Evolutionary conservation across 768 basidiomycete genomes (phyloP), one percentile per base, ranked within the genome.

Genomic region (Mycena galopus): DNA sequence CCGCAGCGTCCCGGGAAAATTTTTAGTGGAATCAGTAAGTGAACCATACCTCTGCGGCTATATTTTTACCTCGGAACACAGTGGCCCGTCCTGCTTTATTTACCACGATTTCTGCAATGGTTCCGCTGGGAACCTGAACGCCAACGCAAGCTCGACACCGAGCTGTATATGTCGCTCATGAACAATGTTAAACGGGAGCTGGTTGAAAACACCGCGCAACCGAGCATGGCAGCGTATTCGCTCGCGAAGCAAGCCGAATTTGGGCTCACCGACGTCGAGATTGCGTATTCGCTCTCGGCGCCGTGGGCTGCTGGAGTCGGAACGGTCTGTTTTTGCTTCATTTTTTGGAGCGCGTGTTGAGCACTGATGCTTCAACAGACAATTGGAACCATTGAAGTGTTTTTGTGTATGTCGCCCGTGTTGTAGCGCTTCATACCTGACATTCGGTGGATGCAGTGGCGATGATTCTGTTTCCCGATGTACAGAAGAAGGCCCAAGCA

Each of bases 191-290:
- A 75, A 16, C 65, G 75, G 3, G 74, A 79, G 37, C 67, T 81
- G 53, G 67, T 59, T 21, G 65, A 66, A 29, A 79, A 78, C n/a
- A 70, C 70, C 0, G 80, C 79, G 0, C 76, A 75, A 29, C 75
- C 78, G 4, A 80, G 84, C 33, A 86, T 85, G 65, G 82, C 82
- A 1, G 82, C 73, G 50, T 81, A 84, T 30, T 82, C 84, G 17
- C 77, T 87, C 2, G 80, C 86, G 68, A 85, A 84, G 37, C 83
- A 86, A 65, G 66, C 71, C 12, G 81, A 85, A 9, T 86, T 85
- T 69, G 84, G 83, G 19, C 79, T 88, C n/a, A 83, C 79, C 30
- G 79, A 85, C 39, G 77, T 84, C 19, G 86, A 86, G 73, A 83
- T 83, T 69, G 85, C 86, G 0, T 88, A 85, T 69, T 79, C 79